Evolutionary conservation across 768 basidiomycete species (phyloP), one percentile per base, ranked within the genome.

Genomic region (Lyophyllum decastes): DNA sequence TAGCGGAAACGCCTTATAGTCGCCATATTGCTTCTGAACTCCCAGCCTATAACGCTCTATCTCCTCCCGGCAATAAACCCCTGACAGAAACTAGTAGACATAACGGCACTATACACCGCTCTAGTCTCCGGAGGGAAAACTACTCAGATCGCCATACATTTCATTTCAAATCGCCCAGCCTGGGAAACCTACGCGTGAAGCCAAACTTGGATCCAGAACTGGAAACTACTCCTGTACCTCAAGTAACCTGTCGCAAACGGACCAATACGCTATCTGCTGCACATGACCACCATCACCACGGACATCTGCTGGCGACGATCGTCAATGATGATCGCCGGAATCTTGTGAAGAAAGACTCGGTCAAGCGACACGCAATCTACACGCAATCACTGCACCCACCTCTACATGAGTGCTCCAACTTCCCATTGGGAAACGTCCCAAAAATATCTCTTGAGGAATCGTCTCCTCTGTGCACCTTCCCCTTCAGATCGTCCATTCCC

Each of bases 331-430:
- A 67, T 25, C 49, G 54, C 10, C 51, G 38, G 8, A 49, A 35
- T n/a, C 27, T 48, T 4, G 41, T 17, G 16, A 53, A 58, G 52
- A 54, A 55, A n/a, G 54, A 60, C 26, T 56, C 61, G 43, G 46
- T 61, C 44, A 75, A 72, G 59, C 70, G 77, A 12, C 76, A 76
- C 49, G 77, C 75, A 4, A 74, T 77, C 10, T 76, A 76, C 58
- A 72, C 73, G 5, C 66, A 69, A 27, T 64, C 73, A 0, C 59
- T 69, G 8, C 66, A 66, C 55, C 61, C 70, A 19, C 70, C 72
- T 19, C 54, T 66, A 34, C 57, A 69, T 26, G 66, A 68, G 27
- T 57, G 64, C 24, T 26, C 44, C 16, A 35, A 26, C 14, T 4
- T 46, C 4, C 22, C 27, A 9, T 17, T 25, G 22, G 34, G 26